phyloP scores from a whole-genome alignment of 257 asterid species.

The Nicotiana knightiana region DNA sequence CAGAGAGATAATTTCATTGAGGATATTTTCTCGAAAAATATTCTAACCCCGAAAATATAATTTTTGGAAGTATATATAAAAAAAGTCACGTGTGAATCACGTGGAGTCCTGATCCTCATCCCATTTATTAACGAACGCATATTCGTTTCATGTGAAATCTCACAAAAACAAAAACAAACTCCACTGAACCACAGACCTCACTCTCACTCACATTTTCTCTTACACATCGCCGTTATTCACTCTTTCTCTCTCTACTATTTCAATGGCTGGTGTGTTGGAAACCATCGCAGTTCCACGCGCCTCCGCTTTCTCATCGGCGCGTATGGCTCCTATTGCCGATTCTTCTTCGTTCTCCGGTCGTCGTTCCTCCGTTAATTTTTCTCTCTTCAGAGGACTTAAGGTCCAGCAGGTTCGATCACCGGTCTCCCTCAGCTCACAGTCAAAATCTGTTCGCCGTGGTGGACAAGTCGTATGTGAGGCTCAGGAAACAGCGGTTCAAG shows the following conservation, averaged over 20 bases:
- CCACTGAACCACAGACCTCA: slow-evolving; percentile 24
- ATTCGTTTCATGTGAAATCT: neutral
- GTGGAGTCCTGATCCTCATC: slow-evolving; percentile 15
- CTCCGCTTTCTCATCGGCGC: slow-evolving; percentile 39
- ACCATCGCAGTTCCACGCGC: slow-evolving; percentile 64
- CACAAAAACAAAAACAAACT: slow-evolving; percentile 8
- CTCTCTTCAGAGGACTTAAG: slow-evolving; percentile 59
- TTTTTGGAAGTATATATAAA: neutral
- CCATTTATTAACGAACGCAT: neutral
- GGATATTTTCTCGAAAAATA: neutral
- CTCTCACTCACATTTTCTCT: neutral
- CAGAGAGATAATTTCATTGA: neutral
- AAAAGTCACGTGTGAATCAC: slow-evolving; percentile 7
- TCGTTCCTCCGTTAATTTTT: slow-evolving; percentile 41
- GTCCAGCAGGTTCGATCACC: slow-evolving; percentile 41
- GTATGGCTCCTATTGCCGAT: slow-evolving; percentile 38
- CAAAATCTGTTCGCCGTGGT: slow-evolving; percentile 34
- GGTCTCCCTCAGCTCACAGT: slow-evolving; percentile 22
- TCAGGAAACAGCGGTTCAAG: slow-evolving; percentile 58
- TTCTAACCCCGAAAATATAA: neutral
- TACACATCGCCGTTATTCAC: neutral
- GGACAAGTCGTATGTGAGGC: slow-evolving; percentile 76
- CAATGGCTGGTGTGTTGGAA: slow-evolving; percentile 73
- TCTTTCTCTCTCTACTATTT: slow-evolving; percentile 13
- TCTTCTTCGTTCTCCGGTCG: slow-evolving; percentile 17